Base-by-base conservation (phyloP, 202 grass and related monocot genomes). In the Sporobolus alterniflorus region DNA sequence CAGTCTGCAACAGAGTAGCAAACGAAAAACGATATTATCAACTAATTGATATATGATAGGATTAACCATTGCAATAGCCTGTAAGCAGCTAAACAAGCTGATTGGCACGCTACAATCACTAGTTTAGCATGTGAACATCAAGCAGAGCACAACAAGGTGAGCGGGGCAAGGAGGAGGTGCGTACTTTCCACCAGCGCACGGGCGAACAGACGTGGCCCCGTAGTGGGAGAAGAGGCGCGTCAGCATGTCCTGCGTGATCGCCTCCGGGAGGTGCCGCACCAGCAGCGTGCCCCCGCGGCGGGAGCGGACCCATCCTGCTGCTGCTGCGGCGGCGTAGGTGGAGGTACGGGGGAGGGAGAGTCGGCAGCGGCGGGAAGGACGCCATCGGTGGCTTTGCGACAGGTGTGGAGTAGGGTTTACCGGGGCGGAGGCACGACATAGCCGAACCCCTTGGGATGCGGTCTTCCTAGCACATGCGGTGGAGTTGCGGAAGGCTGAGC, bases 211-310 rank as follows among this genome's bases (percentile, higher is more conserved):
- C 24, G 88, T 91, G 71, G 90, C 95, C 7, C 95, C 95, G 39
- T 98, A 98, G 79, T 90, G 92, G 59, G 95, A 93, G 78, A 95
- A 98, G 75, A 98, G 92, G 26, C 90, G 86, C 40, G 71, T 88
- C 33, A 98, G 84, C 88, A 98, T 89, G 67, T 93, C 92, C 43
- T 84, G 67, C 52, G 95, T 83, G 26, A 98, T 95, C 12, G 84
- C 92, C 87, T 98, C 92, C 5, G 92, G 95, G 20, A 98, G 90
- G 67, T 95, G 92, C 76, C 89, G 90, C 69, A 98, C 95, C 12
- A 98, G 77, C 66, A 95, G 90, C 20, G 92, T 94, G 56, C 83
- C 88, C 83, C 56, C 39, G 51, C 24, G 12, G 76, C 17, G 28
- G 77, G 82, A 29, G 30, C 65, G 11, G 75, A 33, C 25, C 47